Base-by-base conservation (phyloP, 768 basidiomycete species). In the Podaxis mareebaensis region DNA sequence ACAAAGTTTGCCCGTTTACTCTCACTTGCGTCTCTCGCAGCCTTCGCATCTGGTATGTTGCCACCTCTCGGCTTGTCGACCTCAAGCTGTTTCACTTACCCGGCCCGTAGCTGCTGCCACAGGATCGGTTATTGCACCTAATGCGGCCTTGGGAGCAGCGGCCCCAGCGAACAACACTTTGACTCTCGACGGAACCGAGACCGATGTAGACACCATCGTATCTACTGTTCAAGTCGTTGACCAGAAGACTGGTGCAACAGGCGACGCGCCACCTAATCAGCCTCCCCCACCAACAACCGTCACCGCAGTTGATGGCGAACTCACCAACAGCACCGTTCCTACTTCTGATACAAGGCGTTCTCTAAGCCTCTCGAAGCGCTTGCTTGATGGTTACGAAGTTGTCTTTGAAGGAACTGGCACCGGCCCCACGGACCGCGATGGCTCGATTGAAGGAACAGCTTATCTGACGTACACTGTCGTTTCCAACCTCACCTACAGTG, bases 391-490 rank as follows among this genome's bases (percentile, higher is more conserved):
- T 52, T 81, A 81, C 54, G 68, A 74, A 12, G 64, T 73, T 17
- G 76, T 82, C 4, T 83, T 83, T 66, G 54, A 67, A 1, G 79
- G 79, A 1, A 75, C 76, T 3, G 76, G 77, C 2, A 75, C 70
- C n/a, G 71, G 71, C 1, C 60, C 70, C 10, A 71, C 61, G 12
- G 79, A 78, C 64, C 68, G 78, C 26, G 81, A 82, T 63, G 80
- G 71, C 12, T 77, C 81, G 15, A 78, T 83, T 22, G 63, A 82
- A 69, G 80, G 80, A n/a, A 82, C 80, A 0, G 80, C 81, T 1
- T 83, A 81, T 67, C 70, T 83, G 28, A 83, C 81, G 11, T 84
- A 78, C 67, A 81, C 78, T 1, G 69, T 82, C 40, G 76, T 84
- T 2, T 65, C 70, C 57, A 83, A 83, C 66, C 65, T 75, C 33